Percentiles rank a stretch among this genome's conserved stretches.
Evolutionary conservation across 2,329 filamentous ascomycete species (phyloP).

Genomic region (Monilinia laxa): DNA sequence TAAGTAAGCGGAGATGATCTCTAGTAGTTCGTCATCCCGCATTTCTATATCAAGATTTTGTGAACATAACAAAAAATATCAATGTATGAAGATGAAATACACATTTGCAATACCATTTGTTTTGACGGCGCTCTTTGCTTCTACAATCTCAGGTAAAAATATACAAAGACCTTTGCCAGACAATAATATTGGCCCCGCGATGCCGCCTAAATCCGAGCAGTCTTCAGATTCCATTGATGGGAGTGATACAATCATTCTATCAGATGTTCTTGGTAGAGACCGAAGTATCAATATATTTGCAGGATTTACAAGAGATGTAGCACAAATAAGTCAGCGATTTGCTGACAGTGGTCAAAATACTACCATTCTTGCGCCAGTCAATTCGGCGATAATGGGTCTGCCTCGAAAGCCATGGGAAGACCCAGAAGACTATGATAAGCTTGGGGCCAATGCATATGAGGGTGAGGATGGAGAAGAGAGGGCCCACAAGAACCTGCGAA

Average conservation of each 20-base stretch:
- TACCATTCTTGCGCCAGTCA: slow-evolving; percentile 84
- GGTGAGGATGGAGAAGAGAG: slow-evolving; percentile 72
- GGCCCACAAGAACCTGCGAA: slow-evolving; percentile 71
- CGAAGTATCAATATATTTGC: slow-evolving; percentile 83
- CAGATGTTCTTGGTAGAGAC: slow-evolving; percentile 79
- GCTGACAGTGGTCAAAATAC: slow-evolving; percentile 66
- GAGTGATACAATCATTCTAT: slow-evolving; percentile 63
- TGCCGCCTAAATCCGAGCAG: slow-evolving; percentile 30
- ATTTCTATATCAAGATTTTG: slow-evolving; percentile 12
- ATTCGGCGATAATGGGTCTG: slow-evolving; percentile 73
- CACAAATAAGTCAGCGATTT: slow-evolving; percentile 66
- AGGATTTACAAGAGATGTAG: slow-evolving; percentile 73
- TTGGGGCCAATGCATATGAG: slow-evolving; percentile 72
- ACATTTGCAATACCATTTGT: slow-evolving; percentile 21
- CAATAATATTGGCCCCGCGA: slow-evolving; percentile 33
- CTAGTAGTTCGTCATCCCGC: slow-evolving; percentile 18
- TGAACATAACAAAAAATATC: neutral
- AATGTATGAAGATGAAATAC: slow-evolving; percentile 20
- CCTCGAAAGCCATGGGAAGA: slow-evolving; percentile 87
- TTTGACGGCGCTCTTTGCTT: slow-evolving; percentile 26
- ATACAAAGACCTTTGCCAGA: slow-evolving; percentile 29
- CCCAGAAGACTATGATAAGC: slow-evolving; percentile 65
- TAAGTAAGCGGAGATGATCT: neutral
- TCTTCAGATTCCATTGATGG: slow-evolving; percentile 32
- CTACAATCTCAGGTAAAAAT: slow-evolving; percentile 20